These are phyloP conservation scores for Cyclaneusma minus DNA, from an alignment of 2,329 filamentous ascomycete species.

Conservation along the genomic window DNA sequence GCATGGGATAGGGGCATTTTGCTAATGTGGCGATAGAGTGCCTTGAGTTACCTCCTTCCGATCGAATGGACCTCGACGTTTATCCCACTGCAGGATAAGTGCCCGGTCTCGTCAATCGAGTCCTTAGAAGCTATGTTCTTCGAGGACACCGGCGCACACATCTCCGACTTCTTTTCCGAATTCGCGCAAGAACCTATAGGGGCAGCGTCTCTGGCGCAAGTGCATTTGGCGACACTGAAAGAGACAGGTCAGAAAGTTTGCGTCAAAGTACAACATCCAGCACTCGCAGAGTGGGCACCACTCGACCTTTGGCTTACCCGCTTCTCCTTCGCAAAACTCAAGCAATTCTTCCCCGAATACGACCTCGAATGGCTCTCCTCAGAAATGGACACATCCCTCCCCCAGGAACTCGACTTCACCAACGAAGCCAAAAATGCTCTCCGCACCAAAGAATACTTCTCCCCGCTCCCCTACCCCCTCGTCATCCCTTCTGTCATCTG, in stretches of 20 bases:
- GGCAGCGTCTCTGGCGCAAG: slow-evolving; percentile 85
- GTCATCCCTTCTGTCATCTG: slow-evolving; percentile 82
- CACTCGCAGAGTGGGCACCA: slow-evolving; percentile 75
- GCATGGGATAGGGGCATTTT: no score
- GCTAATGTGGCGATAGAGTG: slow-evolving; percentile 40
- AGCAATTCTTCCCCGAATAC: slow-evolving; percentile 92
- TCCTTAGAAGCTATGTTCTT: slow-evolving; percentile 80
- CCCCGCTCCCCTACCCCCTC: slow-evolving; percentile 56
- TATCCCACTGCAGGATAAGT: slow-evolving; percentile 88
- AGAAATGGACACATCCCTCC: slow-evolving; percentile 84
- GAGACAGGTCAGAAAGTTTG: slow-evolving; percentile 76
- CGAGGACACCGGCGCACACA: slow-evolving; percentile 61
- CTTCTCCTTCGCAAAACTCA: slow-evolving; percentile 80
- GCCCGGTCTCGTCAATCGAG: slow-evolving; percentile 77
- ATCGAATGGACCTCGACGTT: slow-evolving; percentile 91
- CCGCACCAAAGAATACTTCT: slow-evolving; percentile 68
- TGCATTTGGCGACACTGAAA: slow-evolving; percentile 74
- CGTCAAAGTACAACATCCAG: slow-evolving; percentile 92
- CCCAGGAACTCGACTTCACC: slow-evolving; percentile 80
- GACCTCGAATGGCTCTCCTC: slow-evolving; percentile 90
- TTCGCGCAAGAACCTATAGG: slow-evolving; percentile 74
- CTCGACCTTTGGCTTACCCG: slow-evolving; percentile 75
- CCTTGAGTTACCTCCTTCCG: slow-evolving; percentile 87
- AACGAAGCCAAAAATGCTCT: slow-evolving; percentile 75
- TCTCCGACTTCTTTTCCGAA: slow-evolving; percentile 73